These are phyloP conservation scores for Hydrangea macrophylla DNA, from an alignment of 148 eudicot species.

Conservation along the genomic window DNA sequence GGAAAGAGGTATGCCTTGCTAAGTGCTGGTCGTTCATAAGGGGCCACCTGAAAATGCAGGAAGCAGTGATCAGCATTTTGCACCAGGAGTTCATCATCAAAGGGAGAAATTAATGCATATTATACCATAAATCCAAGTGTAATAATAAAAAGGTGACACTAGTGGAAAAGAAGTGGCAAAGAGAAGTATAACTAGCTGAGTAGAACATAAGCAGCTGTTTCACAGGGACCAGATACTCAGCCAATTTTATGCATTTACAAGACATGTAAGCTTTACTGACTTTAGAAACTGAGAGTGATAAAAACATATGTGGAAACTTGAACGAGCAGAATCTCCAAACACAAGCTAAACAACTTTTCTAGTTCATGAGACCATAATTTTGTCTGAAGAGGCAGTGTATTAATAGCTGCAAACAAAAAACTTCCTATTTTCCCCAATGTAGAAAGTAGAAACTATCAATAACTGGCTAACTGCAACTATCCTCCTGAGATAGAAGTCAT, in stretches of 20 bases:
- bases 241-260: background rate
- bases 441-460: too few relatives aligned
- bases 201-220: background rate
- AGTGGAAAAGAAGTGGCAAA: background rate
- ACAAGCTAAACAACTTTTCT: background rate
- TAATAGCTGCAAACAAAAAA: too few relatives aligned
- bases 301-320: too few relatives aligned
- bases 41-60: constrained; percentile 71
- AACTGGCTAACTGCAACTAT: too few relatives aligned
- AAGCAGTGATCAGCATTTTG: background rate
- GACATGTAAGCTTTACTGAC: background rate
- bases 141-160: background rate
- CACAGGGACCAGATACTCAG: background rate
- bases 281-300: too few relatives aligned
- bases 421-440: too few relatives aligned
- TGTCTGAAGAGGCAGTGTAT: too few relatives aligned
- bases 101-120: background rate
- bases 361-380: background rate
- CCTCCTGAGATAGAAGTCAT: too few relatives aligned
- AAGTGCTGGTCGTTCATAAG: constrained; percentile 98
- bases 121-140: background rate
- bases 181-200: background rate
- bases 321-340: background rate
- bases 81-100: constrained; percentile 1
- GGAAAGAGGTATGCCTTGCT: constrained; percentile 97